Conservation (phyloP, 257 asterid species). For the Solanum infundibuliforme region DNA sequence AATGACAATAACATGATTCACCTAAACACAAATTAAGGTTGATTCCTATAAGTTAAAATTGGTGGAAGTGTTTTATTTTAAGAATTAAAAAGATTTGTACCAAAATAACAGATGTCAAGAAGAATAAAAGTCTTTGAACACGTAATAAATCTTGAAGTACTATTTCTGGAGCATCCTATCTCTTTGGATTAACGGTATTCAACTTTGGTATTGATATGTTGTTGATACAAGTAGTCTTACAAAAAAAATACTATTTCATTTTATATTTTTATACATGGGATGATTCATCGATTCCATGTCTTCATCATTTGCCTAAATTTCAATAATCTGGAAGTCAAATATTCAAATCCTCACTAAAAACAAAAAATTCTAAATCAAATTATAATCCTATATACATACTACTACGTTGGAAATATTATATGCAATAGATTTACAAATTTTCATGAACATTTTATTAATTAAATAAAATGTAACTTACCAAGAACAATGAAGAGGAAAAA, state of each 20-base stretch:
- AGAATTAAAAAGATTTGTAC: background rate
- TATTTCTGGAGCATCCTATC: background rate
- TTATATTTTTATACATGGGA: background rate
- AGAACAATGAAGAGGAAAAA: background rate
- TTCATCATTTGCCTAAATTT: background rate
- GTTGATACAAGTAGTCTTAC: background rate
- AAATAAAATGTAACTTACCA: background rate
- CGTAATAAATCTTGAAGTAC: background rate
- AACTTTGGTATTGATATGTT: background rate
- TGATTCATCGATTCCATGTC: background rate
- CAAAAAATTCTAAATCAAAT: background rate
- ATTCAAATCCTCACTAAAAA: background rate
- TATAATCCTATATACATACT: background rate
- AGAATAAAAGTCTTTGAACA: background rate
- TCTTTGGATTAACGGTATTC: background rate
- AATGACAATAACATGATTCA: background rate
- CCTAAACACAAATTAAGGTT: too few relatives aligned
- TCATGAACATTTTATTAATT: background rate
- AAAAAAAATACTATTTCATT: too few relatives aligned
- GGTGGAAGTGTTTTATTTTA: background rate
- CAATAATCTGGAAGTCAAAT: background rate
- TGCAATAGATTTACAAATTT: background rate
- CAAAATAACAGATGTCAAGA: background rate
- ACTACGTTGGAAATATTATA: background rate
- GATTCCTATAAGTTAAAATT: background rate